These are phyloP conservation scores for Zasmidium cellare DNA, from an alignment of 2,329 filamentous ascomycete species.

Conservation along the genomic window DNA sequence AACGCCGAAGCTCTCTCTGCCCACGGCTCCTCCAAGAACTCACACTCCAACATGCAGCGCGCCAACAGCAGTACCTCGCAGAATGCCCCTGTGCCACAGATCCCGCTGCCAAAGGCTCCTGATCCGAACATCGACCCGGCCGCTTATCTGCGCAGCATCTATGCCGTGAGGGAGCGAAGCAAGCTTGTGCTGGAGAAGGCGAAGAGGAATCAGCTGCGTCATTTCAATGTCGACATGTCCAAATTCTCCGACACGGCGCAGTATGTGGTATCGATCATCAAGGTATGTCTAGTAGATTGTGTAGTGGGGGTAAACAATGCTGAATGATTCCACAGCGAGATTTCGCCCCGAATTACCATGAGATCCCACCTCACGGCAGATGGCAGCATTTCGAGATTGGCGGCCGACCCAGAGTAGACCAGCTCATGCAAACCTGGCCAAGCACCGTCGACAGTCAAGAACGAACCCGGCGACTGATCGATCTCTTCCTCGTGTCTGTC, in stretches of 20 bases:
- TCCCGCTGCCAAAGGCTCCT: slow-evolving; percentile 79
- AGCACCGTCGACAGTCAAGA: slow-evolving; percentile 69
- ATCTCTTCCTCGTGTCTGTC: slow-evolving; percentile 78
- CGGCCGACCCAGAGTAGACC: slow-evolving; percentile 69
- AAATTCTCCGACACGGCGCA: slow-evolving; percentile 82
- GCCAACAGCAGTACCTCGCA: slow-evolving; percentile 41
- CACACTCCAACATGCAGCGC: slow-evolving; percentile 21
- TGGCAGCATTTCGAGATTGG: slow-evolving; percentile 86
- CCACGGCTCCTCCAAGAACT: slow-evolving; percentile 36
- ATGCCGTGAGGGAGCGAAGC: slow-evolving; percentile 80
- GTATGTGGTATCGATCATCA: slow-evolving; percentile 92
- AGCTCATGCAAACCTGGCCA: slow-evolving; percentile 70
- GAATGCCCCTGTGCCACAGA: slow-evolving; percentile 54
- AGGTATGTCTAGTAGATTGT: slow-evolving; percentile 55
- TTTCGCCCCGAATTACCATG: slow-evolving; percentile 65
- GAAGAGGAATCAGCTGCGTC: slow-evolving; percentile 71
- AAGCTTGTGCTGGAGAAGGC: slow-evolving; percentile 75
- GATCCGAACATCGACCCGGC: slow-evolving; percentile 86
- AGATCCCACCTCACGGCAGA: slow-evolving; percentile 82
- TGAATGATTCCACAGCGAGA: slow-evolving; percentile 56
- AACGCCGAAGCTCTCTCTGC: slow-evolving; percentile 21
- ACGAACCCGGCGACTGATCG: slow-evolving; percentile 71
- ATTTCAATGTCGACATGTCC: slow-evolving; percentile 84
- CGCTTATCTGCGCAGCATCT: slow-evolving; percentile 85
- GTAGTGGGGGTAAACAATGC: neutral